Evolutionary conservation across 805 yeast genomes (phyloP), one percentile per base, ranked within the genome.

Genomic region (Starmera dryadoides): DNA sequence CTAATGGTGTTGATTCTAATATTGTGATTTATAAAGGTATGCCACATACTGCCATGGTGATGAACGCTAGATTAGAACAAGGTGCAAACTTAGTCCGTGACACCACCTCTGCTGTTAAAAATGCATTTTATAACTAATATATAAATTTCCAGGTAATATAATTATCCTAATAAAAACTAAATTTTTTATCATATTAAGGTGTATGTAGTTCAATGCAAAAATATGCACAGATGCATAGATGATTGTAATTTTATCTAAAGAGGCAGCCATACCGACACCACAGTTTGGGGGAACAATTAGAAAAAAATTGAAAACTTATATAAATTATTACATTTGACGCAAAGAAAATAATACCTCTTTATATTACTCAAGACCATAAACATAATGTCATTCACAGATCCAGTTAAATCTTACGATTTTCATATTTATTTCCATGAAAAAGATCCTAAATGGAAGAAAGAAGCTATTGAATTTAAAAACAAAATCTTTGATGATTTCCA

Each of bases 21-120:
- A 45, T 66, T 14, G 55, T 51, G 4, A 50, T 66, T 25, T 69
- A 68, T 45, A 50, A 53, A 35, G 73, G 74, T 6, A 59, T 65
- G 34, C 75, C 75, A 6, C 77, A 71, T 50, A 62, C 73, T n/a
- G 69, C 63, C 4, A 66, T 70, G 72, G 73, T 64, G 21, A 69
- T 71, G 75, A 68, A 67, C 43, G 66, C 51, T 12, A 57, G 58
- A 10, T 49, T 66, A 35, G 50, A 50, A 6, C 59, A 60, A 35
- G 30, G 30, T 14, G 30, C 30, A 6, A 28, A 28, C n/a, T 28
- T 28, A 11, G 30, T 28, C 6, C 43, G 45, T 15, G 66, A 64
- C 39, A 50, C 61, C 21, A 56, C 61, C 11, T 32, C 38, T 17
- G 65, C 67, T 16, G 36, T 64, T 19, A 53, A 40, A 35, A 41